Conservation (phyloP, 1,139 yeast genomes). For the Sugiyamaella sp. region DNA sequence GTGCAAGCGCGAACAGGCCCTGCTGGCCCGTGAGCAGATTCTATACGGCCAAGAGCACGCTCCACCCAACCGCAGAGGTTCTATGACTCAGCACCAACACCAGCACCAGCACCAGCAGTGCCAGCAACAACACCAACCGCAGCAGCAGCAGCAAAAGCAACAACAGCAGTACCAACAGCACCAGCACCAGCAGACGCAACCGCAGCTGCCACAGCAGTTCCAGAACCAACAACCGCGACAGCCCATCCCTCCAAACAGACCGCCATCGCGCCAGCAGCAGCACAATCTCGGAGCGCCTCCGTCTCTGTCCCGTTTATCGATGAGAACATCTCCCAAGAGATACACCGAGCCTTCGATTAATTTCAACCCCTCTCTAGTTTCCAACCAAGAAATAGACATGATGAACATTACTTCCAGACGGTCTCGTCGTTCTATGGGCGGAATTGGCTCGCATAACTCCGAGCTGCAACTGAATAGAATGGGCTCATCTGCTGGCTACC, state of each 20-base stretch:
- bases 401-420: slow-evolving; percentile 34
- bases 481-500: slow-evolving; percentile 18
- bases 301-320: background rate
- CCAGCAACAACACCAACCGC: slow-evolving; percentile 20
- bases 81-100: slow-evolving; percentile 19
- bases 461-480: slow-evolving; percentile 18
- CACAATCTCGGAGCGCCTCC: slow-evolving; percentile 1
- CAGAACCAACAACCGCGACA: too few relatives aligned
- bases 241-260: background rate
- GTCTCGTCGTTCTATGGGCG: slow-evolving; percentile 26
- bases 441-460: slow-evolving; percentile 8
- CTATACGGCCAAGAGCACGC: slow-evolving; percentile 24
- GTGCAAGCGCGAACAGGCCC: slow-evolving; percentile 29
- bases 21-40: slow-evolving; percentile 32
- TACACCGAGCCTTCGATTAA: slow-evolving; percentile 13
- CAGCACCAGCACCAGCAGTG: slow-evolving; percentile 2
- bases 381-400: slow-evolving; percentile 36
- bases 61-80: slow-evolving; percentile 21
- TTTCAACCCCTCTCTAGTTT: background rate
- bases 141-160: slow-evolving; percentile 7
- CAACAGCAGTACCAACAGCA: slow-evolving; percentile 6
- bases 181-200: slow-evolving; percentile 19
- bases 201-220: slow-evolving; percentile 16
- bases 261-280: background rate
- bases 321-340: slow-evolving; percentile 13